phyloP scores from a whole-genome alignment of 129 eudicot species.

The Ambrosia artemisiifolia region DNA sequence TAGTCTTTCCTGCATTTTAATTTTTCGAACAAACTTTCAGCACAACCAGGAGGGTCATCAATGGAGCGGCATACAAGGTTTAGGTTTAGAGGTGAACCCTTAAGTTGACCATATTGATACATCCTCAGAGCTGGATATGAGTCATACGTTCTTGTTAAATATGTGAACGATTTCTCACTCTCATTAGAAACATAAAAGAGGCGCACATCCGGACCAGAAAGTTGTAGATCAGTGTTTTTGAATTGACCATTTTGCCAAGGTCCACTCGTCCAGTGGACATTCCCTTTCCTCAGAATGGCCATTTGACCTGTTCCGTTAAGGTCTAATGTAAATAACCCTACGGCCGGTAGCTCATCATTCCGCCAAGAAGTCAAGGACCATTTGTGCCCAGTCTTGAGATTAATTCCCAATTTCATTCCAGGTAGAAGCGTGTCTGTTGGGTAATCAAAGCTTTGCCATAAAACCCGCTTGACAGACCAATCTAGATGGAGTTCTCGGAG shows the following conservation, averaged over 20 bases:
- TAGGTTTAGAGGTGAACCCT: not conserved
- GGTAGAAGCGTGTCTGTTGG: conserved; percentile 53
- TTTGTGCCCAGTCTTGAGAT: conserved; percentile 35
- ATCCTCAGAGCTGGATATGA: conserved; percentile 26
- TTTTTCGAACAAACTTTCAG: conserved; percentile 9
- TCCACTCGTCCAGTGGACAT: conserved; percentile 37
- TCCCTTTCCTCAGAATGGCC: conserved; percentile 24
- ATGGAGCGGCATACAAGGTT: not conserved
- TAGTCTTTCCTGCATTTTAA: conserved; percentile 29
- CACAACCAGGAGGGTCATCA: conserved; percentile 26
- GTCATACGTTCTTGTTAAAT: conserved; percentile 15
- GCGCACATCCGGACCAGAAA: not conserved
- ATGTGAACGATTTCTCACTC: conserved; percentile 32
- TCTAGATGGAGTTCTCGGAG: conserved; percentile 22
- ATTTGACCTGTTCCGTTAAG: conserved; percentile 26
- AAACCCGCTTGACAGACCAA: conserved; percentile 22
- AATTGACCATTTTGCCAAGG: conserved; percentile 27
- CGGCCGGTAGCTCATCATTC: conserved; percentile 22
- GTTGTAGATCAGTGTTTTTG: not conserved
- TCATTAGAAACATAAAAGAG: conserved; percentile 22
- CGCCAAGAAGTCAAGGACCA: conserved; percentile 53
- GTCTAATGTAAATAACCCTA: conserved; percentile 37
- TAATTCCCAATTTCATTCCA: conserved; percentile 50
- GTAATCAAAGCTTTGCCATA: conserved; percentile 57
- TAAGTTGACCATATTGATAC: conserved; percentile 13